Conservation (phyloP, 1,284 basidiomycete genomes). For the Prillingera fragicola region DNA sequence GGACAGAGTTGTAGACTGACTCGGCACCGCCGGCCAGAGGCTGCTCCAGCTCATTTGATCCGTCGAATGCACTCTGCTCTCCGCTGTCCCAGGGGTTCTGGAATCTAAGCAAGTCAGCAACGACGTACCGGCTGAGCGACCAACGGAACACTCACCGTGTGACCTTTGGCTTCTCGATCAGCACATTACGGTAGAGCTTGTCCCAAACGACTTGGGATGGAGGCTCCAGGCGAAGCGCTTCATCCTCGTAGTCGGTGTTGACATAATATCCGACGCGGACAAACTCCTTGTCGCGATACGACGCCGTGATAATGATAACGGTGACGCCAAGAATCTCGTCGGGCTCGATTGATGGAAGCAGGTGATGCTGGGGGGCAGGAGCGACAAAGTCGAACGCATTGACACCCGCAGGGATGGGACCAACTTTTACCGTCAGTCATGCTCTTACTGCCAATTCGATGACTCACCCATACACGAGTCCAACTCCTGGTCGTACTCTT, state of each 20-base stretch:
- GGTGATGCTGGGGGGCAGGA: conserved; percentile 60
- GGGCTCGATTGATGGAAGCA: conserved; percentile 56
- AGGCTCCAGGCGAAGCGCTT: conserved; percentile 73
- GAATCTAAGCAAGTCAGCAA: conserved; percentile 23
- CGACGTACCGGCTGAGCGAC: not conserved
- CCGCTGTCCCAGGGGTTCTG: conserved; percentile 44
- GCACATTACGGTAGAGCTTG: conserved; percentile 70
- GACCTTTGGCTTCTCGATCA: conserved; percentile 88
- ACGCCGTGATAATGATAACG: conserved; percentile 86
- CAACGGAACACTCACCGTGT: conserved; percentile 57
- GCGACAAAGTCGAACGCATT: conserved; percentile 96
- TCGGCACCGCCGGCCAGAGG: not conserved
- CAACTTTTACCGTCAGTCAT: conserved; percentile 53
- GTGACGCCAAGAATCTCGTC: conserved; percentile 71
- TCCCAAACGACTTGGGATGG: conserved; percentile 69
- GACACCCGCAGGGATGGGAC: conserved; percentile 87
- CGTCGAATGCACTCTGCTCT: conserved; percentile 1
- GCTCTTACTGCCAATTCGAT: not conserved
- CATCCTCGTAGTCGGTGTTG: conserved; percentile 95
- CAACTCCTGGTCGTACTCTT: conserved; percentile 89
- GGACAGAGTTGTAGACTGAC: conserved; percentile 24
- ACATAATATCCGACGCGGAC: conserved; percentile 99
- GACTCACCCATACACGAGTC: conserved; percentile 75
- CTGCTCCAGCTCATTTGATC: conserved; percentile 9
- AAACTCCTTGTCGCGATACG: conserved; percentile 93